phyloP scores from a whole-genome alignment of 73 alveolate species.

The Paramecium sexaurelia region DNA sequence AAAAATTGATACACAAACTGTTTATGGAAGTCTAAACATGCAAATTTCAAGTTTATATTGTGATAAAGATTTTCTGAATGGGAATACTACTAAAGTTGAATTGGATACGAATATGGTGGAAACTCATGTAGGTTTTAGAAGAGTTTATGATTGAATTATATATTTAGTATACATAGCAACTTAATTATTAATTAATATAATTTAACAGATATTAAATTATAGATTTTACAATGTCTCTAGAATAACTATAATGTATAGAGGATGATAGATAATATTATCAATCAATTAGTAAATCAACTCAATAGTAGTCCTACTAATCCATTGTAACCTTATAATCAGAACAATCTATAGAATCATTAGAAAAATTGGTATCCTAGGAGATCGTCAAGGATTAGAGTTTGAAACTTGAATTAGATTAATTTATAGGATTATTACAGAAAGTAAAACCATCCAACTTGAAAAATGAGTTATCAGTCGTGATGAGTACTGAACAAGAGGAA shows the following conservation, averaged over 20 bases:
- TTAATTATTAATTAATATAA: background rate
- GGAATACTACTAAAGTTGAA: background rate
- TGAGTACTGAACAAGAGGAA: conserved; percentile 52
- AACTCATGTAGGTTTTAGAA: conserved; percentile 59
- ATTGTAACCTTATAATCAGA: conserved; percentile 1
- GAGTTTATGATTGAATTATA: conserved; percentile 51
- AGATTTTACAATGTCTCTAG: background rate
- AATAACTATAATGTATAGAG: background rate
- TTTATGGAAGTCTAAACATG: conserved; percentile 9
- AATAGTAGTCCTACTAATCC: background rate
- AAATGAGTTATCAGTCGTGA: conserved; percentile 7
- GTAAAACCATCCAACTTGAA: conserved; percentile 19
- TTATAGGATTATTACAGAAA: conserved; percentile 34
- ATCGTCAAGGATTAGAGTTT: background rate
- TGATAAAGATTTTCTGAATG: conserved; percentile 24
- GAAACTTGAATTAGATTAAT: background rate
- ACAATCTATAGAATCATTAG: conserved; percentile 11
- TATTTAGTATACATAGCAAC: background rate
- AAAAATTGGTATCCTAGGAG: background rate
- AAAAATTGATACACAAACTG: background rate
- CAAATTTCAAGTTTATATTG: background rate
- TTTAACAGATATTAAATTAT: background rate
- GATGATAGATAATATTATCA: background rate
- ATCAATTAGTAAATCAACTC: background rate
- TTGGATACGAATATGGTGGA: conserved; percentile 43